Conservation (phyloP, 495 filamentous ascomycete species). For the Polyplosphaeria fusca region DNA sequence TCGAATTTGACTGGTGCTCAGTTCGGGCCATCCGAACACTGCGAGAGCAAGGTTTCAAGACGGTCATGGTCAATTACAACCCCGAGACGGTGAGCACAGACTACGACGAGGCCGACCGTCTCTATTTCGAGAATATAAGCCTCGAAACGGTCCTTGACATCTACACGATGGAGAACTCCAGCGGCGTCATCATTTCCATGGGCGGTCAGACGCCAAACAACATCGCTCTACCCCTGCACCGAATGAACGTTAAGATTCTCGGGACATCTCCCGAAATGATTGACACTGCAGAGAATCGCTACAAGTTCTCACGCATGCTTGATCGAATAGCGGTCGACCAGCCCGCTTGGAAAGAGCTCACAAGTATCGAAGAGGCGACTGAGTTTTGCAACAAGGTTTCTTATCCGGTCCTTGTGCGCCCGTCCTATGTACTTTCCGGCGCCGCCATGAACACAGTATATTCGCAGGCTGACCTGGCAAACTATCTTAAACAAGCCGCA, state of each 20-base stretch:
- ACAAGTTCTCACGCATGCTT: constrained; percentile 97
- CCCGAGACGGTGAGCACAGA: constrained; percentile 94
- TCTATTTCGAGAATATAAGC: constrained; percentile 98
- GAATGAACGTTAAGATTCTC: constrained; percentile 84
- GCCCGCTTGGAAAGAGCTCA: constrained; percentile 95
- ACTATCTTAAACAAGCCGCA: constrained; percentile 83
- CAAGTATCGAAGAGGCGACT: constrained; percentile 80
- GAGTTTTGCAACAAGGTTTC: constrained; percentile 82
- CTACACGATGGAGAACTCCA: constrained; percentile 82
- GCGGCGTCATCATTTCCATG: constrained; percentile 95
- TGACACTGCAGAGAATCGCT: constrained; percentile 93
- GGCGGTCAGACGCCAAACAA: constrained; percentile 98
- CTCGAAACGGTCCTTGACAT: constrained; percentile 93
- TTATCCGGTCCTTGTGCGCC: constrained; percentile 92
- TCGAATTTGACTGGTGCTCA: constrained; percentile 99
- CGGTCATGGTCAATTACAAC: constrained; percentile 93
- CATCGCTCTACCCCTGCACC: constrained; percentile 84
- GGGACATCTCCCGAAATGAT: constrained; percentile 99
- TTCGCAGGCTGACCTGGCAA: constrained; percentile 83
- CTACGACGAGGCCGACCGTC: constrained; percentile 90
- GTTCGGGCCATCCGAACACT: constrained; percentile 92
- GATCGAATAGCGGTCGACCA: constrained; percentile 94
- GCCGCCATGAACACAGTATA: constrained; percentile 99
- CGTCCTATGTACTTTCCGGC: constrained; percentile 95
- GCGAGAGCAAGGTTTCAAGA: constrained; percentile 83